Conservation (phyloP, 495 filamentous ascomycete genomes). For the Penicillium steckii region DNA sequence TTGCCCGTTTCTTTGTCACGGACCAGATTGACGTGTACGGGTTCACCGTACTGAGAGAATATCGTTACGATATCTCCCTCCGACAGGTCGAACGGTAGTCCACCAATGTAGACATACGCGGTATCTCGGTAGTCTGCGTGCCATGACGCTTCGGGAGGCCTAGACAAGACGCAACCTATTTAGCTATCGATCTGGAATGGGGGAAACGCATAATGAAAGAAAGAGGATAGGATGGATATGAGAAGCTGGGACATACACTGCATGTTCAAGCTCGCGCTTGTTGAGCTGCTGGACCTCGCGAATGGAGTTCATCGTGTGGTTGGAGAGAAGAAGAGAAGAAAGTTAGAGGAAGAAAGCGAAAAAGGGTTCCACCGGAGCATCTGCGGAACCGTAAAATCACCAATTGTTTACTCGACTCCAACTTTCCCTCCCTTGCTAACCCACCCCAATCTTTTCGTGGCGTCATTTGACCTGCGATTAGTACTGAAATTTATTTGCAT, state of each 20-base stretch:
- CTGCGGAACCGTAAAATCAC: slow-evolving; percentile 31
- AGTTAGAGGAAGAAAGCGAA: slow-evolving; percentile 19
- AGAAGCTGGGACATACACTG: slow-evolving; percentile 50
- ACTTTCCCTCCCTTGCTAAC: slow-evolving; percentile 15
- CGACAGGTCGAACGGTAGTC: slow-evolving; percentile 87
- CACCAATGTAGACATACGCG: slow-evolving; percentile 94
- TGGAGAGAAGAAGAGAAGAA: slow-evolving; percentile 1
- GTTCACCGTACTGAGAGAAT: slow-evolving; percentile 96
- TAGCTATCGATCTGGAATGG: slow-evolving; percentile 8
- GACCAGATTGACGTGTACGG: slow-evolving; percentile 82
- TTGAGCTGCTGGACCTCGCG: slow-evolving; percentile 90
- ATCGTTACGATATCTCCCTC: slow-evolving; percentile 96
- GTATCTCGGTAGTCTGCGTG: slow-evolving; percentile 97
- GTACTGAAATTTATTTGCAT: neutral
- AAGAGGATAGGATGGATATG: neutral
- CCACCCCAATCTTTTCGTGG: slow-evolving; percentile 11
- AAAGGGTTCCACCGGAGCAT: slow-evolving; percentile 24
- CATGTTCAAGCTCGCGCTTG: slow-evolving; percentile 90
- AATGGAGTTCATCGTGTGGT: slow-evolving; percentile 77
- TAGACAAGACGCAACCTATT: slow-evolving; percentile 25
- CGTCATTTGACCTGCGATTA: slow-evolving; percentile 4
- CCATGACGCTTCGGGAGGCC: slow-evolving; percentile 85
- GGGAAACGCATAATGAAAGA: slow-evolving; percentile 2
- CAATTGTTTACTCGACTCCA: slow-evolving; percentile 28
- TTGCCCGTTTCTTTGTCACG: slow-evolving; percentile 97